Base-by-base conservation (phyloP, 2,329 filamentous ascomycete species). In the Pyrenochaeta sp. region DNA sequence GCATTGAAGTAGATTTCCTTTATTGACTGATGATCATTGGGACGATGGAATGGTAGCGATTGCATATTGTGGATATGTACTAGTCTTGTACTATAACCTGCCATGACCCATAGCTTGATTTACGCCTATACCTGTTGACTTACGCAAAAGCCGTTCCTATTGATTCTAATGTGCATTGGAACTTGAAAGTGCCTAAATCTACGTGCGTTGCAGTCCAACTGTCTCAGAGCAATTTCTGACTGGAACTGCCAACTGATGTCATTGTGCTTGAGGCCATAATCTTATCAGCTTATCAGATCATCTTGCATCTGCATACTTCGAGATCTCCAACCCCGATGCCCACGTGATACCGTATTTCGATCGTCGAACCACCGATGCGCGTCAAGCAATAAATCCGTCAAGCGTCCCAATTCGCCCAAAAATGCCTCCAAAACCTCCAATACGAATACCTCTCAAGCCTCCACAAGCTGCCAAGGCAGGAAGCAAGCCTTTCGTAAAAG, bases 1-100 rank as follows among this genome's bases (percentile, higher is more conserved):
- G 79, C 79, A 53, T 72, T 86, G 50, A 68, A 71, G 48, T 69
- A 69, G 58, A 67, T 54, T 51, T 60, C 37, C 44, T 46, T 49
- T 48, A 50, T 51, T 52, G 49, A 55, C 59, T 55, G 48, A 63
- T 43, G 54, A 58, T 57, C 48, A 58, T 65, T 51, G 43, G 49
- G 46, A 58, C 40, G 53, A 56, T 31, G 49, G 58, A 44, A 57
- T 44, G 63, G 63, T 57, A 61, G 60, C 50, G 57, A 55, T 60
- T 68, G 59, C 57, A 65, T 67, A 65, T 61, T 68, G 63, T 69
- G 60, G 50, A 67, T 66, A 68, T 68, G 65, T 69, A 67, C 60
- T 50, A 59, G 60, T 58, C 53, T 58, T 70, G 66, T 70, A 70
- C 60, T 51, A 65, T 68, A 68, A 55, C 56, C 55, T 55, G 55